Conservation (phyloP, 2,329 filamentous ascomycete species). For the Pestalotiopsis sp. region DNA sequence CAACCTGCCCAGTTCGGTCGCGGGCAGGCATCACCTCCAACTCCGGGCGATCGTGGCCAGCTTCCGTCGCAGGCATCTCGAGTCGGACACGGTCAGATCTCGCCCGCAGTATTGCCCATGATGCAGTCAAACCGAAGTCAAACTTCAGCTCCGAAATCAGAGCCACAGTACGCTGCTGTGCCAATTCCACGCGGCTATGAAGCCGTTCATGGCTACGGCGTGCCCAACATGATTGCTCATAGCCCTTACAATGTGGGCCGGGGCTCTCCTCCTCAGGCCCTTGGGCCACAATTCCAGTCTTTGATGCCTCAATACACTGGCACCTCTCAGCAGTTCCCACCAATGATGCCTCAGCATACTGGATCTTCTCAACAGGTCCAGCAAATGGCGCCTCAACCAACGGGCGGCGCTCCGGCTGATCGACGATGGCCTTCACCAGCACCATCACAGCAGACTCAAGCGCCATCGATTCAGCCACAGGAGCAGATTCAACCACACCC, state of each 20-base stretch:
- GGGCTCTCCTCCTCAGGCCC: slow-evolving; percentile 12
- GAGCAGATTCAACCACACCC: not conserved
- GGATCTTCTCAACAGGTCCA: slow-evolving; percentile 1
- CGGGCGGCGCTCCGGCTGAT: not conserved
- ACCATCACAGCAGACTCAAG: not conserved
- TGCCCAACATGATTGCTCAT: slow-evolving; percentile 22
- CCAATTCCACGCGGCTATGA: slow-evolving; percentile 33
- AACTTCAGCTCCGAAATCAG: not conserved
- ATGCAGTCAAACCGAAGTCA: slow-evolving; percentile 6
- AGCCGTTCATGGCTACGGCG: slow-evolving; percentile 32
- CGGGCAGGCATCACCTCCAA: slow-evolving; percentile 19
- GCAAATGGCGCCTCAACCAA: not conserved
- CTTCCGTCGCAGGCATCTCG: slow-evolving; percentile 13
- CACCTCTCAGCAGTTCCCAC: not conserved
- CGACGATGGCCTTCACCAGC: not conserved
- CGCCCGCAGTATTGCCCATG: slow-evolving; percentile 9
- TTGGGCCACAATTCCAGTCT: slow-evolving; percentile 6
- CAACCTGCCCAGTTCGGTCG: slow-evolving; percentile 15
- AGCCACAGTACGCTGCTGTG: slow-evolving; percentile 28
- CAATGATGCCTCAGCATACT: slow-evolving; percentile 1
- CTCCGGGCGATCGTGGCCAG: slow-evolving; percentile 18
- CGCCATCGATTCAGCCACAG: not conserved
- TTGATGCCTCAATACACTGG: slow-evolving; percentile 4
- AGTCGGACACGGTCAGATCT: slow-evolving; percentile 9
- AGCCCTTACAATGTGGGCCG: slow-evolving; percentile 24